phyloP scores from a whole-genome alignment of 345 rosid genomes.

The Raphanus sativus region DNA sequence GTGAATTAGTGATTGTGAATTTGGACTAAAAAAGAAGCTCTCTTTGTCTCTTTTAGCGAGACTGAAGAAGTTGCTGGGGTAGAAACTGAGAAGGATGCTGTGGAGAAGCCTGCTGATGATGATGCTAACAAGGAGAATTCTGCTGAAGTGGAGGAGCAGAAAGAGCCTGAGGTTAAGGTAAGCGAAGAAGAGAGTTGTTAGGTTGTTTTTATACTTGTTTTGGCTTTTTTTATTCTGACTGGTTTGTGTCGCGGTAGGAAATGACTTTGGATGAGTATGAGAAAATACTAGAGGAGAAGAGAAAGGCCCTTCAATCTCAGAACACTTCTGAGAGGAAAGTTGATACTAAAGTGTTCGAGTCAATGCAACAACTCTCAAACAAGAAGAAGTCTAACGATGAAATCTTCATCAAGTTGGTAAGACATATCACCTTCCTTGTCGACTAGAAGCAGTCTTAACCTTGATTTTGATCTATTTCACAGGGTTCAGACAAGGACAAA shows the following conservation, averaged over 20 bases:
- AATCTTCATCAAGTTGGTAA: slow-evolving; percentile 86
- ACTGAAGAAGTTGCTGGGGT: slow-evolving; percentile 60
- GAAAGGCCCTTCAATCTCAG: slow-evolving; percentile 62
- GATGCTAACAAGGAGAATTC: slow-evolving; percentile 65
- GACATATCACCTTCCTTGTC: background rate
- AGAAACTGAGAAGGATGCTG: slow-evolving; percentile 49
- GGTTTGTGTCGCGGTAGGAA: slow-evolving; percentile 46
- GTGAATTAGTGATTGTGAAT: background rate
- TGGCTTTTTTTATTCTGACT: too few species aligned
- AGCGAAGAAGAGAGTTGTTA: background rate
- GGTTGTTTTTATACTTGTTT: background rate
- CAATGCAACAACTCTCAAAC: slow-evolving; percentile 86
- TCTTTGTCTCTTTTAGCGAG: slow-evolving; percentile 47
- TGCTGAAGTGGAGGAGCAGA: slow-evolving; percentile 55
- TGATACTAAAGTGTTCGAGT: slow-evolving; percentile 61
- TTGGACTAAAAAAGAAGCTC: slow-evolving; percentile 20
- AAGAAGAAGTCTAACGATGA: slow-evolving; percentile 91
- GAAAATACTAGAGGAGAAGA: slow-evolving; percentile 82
- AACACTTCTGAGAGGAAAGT: slow-evolving; percentile 85
- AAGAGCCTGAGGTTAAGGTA: slow-evolving; percentile 92
- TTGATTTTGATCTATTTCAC: slow-evolving; percentile 12
- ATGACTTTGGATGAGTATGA: slow-evolving; percentile 97
- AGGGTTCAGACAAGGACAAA: slow-evolving; percentile 97
- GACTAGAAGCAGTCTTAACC: background rate
- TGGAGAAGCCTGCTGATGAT: slow-evolving; percentile 62